A percentile compares a stretch with the other conserved stretches of the same genome.
Evolutionary conservation across 768 basidiomycete genomes (phyloP).

Genomic region (Xanthoconium purpureum): DNA sequence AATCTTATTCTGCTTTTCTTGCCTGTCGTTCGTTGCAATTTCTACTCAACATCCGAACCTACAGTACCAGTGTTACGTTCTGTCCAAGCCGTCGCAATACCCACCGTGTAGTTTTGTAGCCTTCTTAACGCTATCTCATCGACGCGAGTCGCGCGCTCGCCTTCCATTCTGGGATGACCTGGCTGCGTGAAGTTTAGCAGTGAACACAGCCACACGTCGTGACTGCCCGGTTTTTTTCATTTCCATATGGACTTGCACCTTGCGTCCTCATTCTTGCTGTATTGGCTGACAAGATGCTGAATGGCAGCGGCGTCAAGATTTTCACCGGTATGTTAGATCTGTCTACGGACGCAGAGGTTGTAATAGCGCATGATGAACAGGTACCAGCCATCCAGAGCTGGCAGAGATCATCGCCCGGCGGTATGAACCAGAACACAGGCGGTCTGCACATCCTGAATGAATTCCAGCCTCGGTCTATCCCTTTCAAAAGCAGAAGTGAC

Average conservation of each 20-base stretch:
- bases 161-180: background rate
- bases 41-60: conserved; percentile 16
- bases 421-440: conserved; percentile 40
- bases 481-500: conserved; percentile 86
- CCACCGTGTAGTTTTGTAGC: conserved; percentile 36
- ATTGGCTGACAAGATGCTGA: conserved; percentile 41
- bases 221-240: conserved; percentile 13
- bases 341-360: background rate
- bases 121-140: conserved; percentile 4
- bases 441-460: conserved; percentile 23
- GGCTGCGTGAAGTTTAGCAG: background rate
- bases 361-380: conserved; percentile 38
- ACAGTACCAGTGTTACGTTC: conserved; percentile 32
- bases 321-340: conserved; percentile 47
- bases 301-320: conserved; percentile 56
- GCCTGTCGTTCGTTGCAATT: conserved; percentile 17
- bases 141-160: background rate
- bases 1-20: conserved; percentile 28
- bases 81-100: conserved; percentile 32
- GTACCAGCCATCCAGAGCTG: conserved; percentile 93
- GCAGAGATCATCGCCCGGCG: conserved; percentile 91
- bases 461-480: conserved; percentile 78
- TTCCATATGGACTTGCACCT: conserved; percentile 13
- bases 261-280: conserved; percentile 8
- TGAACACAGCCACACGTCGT: conserved; percentile 18